Evolutionary conservation across 257 asterid species (phyloP), one percentile per base, ranked within the genome.

Genomic region (Misopates orontium): DNA sequence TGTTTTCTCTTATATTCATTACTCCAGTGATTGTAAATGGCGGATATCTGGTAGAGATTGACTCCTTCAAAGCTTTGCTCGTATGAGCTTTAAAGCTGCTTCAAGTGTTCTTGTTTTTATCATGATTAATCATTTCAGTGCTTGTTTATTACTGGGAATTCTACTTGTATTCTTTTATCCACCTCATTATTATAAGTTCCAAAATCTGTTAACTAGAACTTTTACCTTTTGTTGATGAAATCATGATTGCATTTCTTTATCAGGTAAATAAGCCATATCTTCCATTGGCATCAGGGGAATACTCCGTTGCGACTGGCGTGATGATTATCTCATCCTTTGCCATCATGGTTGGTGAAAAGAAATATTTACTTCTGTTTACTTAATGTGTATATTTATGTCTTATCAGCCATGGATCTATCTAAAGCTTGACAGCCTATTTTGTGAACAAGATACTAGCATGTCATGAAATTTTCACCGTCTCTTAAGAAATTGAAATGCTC

Each of bases 251-350:
- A 36, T 36, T 36, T 60, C n/a, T 61, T 22, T 71, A 51, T 57
- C 86, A 91, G 98, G 95, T 91, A 53, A 91, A 91, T 77, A 91
- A 91, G 77, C 98, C 98, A 28, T 86, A 91, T 74, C 98, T 91
- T 75, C 98, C 96, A 0, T 79, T 91, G 85, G 98, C 98, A 32
- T 86, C 98, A 20, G 98, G 98, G 65, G 98, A 91, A 78, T 91
- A 86, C 78, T 88, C 98, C 21, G 75, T 86, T 40, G 69, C 73
- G 71, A 80, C 94, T 14, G 98, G 94, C 10, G 77, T 82, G 68
- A 57, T 74, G 77, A 85, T 91, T 42, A 74, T 91, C 71, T 82
- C 91, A 39, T 82, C 95, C 70, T 91, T 83, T 70, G 98, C 88
- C 62, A 24, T 88, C 62, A 69, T 88, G 90, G 98, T 91, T 78